Evolutionary conservation across 208 protist species (phyloP), one percentile per base, ranked within the genome.

Genomic region (Angomonas desouzai): DNA sequence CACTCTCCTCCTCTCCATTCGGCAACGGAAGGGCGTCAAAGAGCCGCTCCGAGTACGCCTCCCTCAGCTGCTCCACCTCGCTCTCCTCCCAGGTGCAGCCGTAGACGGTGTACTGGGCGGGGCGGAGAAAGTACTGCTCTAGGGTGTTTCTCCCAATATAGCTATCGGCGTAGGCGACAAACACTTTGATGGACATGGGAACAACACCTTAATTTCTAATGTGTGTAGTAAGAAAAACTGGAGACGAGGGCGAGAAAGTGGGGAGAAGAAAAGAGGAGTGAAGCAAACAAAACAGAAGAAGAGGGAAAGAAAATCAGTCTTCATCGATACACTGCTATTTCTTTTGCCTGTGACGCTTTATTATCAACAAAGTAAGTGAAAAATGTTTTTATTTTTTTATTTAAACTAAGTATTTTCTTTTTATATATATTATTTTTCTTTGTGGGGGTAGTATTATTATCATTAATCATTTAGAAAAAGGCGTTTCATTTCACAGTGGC

Each of bases 161-260:
- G 38, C 75, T 83, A 78, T 95, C 89, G 13, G 64, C 85, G 64
- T 95, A 95, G 20, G 86, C 76, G 2, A 95, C 32, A 33, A 91
- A 87, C 0, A 95, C 83, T 47, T 72, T 73, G 33, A 45, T 72
- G 27, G 68, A 16, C 64, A 60, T 71, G 32, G 11, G 27, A n/a
- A n/a, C n/a, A n/a, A n/a, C n/a, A n/a, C n/a, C n/a, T n/a, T n/a
- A n/a, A n/a, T n/a, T 64, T 49, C 59, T 64, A 55, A 38, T n/a
- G 9, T 64, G 11, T 55, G 48, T 29, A 55, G 33, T 55, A 29
- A 65, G 61, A 56, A 36, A 64, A 28, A 32, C 3, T 23, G 40
- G 18, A 48, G 48, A 64, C 11, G 23, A 51, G 22, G 27, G 22
- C 22, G 48, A 48, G 25, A 64, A 36, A 69, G 7, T 55, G 48